Percentiles rank a stretch among this genome's conserved stretches.
Conservation (phyloP, 768 basidiomycete species). For the Hypsizygus marmoreus region DNA sequence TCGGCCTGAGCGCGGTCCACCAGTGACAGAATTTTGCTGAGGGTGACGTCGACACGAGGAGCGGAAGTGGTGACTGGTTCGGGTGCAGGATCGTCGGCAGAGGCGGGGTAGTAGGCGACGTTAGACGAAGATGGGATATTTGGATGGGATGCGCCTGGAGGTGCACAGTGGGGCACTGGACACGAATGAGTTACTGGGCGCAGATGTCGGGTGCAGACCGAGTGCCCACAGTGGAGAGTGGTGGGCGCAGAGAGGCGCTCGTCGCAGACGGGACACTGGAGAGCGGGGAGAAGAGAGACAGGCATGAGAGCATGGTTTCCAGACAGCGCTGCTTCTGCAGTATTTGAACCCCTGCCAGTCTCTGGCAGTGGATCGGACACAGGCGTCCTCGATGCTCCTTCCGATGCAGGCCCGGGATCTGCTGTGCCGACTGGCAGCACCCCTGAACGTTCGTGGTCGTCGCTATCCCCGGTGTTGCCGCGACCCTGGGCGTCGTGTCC, state of each 20-base stretch:
- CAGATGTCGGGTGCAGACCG: conserved; percentile 66
- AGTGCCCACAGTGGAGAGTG: conserved; percentile 84
- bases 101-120: conserved; percentile 35
- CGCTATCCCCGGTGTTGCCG: too few species aligned
- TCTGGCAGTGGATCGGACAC: neutral
- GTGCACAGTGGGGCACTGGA: conserved; percentile 34
- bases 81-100: conserved; percentile 16
- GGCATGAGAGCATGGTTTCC: conserved; percentile 2
- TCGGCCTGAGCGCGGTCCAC: conserved; percentile 20
- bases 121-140: conserved; percentile 43
- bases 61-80: conserved; percentile 12
- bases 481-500: too few species aligned
- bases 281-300: conserved; percentile 19
- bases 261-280: conserved; percentile 58
- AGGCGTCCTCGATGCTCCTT: conserved; percentile 8
- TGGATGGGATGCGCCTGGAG: conserved; percentile 24
- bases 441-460: neutral
- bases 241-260: conserved; percentile 57
- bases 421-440: neutral
- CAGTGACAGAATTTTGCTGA: conserved; percentile 56
- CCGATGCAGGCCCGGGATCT: conserved; percentile 15
- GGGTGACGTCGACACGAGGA: conserved; percentile 49
- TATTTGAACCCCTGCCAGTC: conserved; percentile 4
- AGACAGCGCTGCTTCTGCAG: neutral
- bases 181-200: conserved; percentile 24